Percentiles rank a stretch among this genome's conserved stretches.
Conservation (phyloP, 306 rosid species). For the Abrus pulchellus region DNA sequence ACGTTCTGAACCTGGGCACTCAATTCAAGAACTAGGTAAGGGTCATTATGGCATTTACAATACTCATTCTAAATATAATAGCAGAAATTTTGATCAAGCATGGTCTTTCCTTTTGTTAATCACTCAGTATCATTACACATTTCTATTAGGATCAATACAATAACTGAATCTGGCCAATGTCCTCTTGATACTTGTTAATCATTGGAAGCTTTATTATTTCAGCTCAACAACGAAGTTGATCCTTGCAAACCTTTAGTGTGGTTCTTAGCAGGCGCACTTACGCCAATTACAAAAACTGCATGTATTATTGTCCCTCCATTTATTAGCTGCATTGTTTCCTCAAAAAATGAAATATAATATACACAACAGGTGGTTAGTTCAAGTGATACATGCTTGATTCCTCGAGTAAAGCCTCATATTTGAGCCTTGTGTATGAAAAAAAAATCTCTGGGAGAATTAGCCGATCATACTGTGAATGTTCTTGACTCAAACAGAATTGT, state of each 20-base stretch:
- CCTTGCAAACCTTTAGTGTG: constrained; percentile 21
- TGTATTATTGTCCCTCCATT: not conserved
- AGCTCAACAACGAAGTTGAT: constrained; percentile 16
- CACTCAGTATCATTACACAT: not conserved
- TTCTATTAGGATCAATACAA: constrained; percentile 24
- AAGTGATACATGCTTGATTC: no score
- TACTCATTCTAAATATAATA: not conserved
- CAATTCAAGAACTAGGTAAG: constrained; percentile 17
- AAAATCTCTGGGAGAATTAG: no score
- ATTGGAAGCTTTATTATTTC: constrained; percentile 1
- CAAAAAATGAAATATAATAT: not conserved
- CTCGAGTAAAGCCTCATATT: no score
- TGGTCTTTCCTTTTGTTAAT: constrained; percentile 5
- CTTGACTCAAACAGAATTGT: no score
- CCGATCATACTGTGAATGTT: no score
- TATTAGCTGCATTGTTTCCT: not conserved
- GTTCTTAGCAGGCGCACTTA: not conserved
- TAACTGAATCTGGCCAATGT: constrained; percentile 21
- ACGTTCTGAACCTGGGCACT: constrained; percentile 2
- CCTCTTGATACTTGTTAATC: not conserved
- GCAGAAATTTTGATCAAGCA: not conserved
- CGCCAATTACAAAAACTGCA: not conserved
- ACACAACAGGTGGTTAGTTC: no score
- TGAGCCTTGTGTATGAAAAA: no score
- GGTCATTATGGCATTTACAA: no score